Percentiles rank a stretch among this genome's conserved stretches.
Conservation (phyloP, 495 filamentous ascomycete genomes). For the Xylaria acuta region DNA sequence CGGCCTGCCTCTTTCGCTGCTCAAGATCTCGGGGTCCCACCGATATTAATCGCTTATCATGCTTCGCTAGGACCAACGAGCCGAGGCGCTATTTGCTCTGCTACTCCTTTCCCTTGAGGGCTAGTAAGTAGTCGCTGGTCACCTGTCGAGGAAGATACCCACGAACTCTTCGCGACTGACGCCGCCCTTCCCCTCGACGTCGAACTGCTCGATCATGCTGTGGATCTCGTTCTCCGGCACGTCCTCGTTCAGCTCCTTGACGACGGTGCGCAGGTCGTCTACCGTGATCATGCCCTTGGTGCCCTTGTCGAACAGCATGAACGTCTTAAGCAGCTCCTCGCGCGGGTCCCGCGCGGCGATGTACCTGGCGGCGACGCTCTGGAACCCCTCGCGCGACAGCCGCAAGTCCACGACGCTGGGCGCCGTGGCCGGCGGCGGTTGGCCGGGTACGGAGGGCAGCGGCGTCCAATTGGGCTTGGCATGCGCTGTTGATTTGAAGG, state of each 20-base stretch:
- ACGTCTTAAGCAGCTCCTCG: conserved; percentile 91
- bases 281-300: conserved; percentile 84
- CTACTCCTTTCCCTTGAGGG: not conserved
- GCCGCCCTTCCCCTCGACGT: conserved; percentile 87
- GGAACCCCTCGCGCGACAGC: conserved; percentile 75
- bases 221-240: conserved; percentile 90
- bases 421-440: conserved; percentile 36
- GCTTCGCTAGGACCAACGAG: not conserved
- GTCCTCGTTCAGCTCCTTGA: conserved; percentile 87
- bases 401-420: conserved; percentile 59
- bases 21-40: not conserved
- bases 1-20: conserved; percentile 5
- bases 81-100: not conserved
- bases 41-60: not conserved
- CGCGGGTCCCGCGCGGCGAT: conserved; percentile 82
- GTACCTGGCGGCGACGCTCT: conserved; percentile 77
- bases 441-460: conserved; percentile 54
- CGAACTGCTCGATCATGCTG: conserved; percentile 99
- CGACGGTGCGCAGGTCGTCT: conserved; percentile 84
- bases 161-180: conserved; percentile 93
- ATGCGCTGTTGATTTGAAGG: conserved; percentile 76
- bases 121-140: conserved; percentile 13
- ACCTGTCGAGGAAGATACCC: conserved; percentile 44
- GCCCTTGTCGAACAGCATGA: conserved; percentile 80
- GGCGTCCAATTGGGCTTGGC: conserved; percentile 49